Base-by-base conservation (phyloP, 2,329 filamentous ascomycete species). In the Waltergamsia citrina region DNA sequence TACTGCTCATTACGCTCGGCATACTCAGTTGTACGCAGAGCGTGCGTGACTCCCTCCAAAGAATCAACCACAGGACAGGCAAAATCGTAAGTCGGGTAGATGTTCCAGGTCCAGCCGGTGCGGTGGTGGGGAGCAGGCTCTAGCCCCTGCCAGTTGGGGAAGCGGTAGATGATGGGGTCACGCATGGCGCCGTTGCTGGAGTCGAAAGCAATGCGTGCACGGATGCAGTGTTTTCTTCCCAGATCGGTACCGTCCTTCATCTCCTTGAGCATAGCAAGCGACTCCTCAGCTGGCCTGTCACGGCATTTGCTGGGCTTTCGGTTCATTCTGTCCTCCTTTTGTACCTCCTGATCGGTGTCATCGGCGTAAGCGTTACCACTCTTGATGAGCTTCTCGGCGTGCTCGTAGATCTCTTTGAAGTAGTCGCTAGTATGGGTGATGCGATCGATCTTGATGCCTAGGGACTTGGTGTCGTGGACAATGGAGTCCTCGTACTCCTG, bases 401-500 rank as follows among this genome's bases (percentile, higher is more conserved):
- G 81, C 29, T 94, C 79, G 61, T 94, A 93, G 11, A 98, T 74
- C 55, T 88, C 73, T 50, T 95, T 77, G 57, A 98, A 95, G 68
- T 94, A 93, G 65, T 98, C 88, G 49, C 85, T 93, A 3, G 92
- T 95, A 65, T 90, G 93, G 14, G 85, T 85, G 38, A 88, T 71
- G 43, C 74, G 73, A 58, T 95, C 90, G 16, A 88, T 85, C 61
- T 83, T 85, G 59, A 98, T 85, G 20, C 88, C 90, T 71, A 98
- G 86, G 34, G 96, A 71, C 32, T 79, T 78, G 33, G 95, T 73
- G 58, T 98, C 92, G 63, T 94, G 82, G 25, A 94, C 69, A 41
- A 98, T 98, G 5, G 87, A 74, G 60, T 96, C 87, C 56, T 96
- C 81, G 56, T 81, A 98, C 63, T 96, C 92, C 56, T 90, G 79